A percentile compares a stretch with the other conserved stretches of the same genome.
Conservation (phyloP, 1,284 basidiomycete genomes). For the Heterobasidion parviporum region DNA sequence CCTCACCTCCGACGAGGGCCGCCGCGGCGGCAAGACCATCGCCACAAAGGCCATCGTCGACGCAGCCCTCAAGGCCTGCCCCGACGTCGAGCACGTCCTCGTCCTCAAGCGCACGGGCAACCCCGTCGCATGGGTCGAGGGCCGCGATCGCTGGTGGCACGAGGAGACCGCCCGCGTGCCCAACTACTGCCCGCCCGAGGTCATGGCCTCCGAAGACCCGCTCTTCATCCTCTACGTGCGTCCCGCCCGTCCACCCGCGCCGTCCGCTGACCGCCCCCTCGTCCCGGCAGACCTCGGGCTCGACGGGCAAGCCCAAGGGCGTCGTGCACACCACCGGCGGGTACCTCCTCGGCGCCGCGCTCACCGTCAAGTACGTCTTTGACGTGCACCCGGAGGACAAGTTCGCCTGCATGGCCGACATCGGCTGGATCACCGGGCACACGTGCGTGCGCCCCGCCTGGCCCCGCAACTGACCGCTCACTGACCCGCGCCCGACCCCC, state of each 20-base stretch:
- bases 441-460: constrained; percentile 39
- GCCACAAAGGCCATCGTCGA: constrained; percentile 97
- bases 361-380: constrained; percentile 96
- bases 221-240: constrained; percentile 95
- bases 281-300: constrained; percentile 73
- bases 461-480: background rate
- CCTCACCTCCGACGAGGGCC: constrained; percentile 94
- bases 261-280: background rate
- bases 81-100: constrained; percentile 84
- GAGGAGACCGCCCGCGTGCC: constrained; percentile 82
- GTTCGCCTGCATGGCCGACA: constrained; percentile 98
- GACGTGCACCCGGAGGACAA: constrained; percentile 89
- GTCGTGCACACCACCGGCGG: constrained; percentile 95
- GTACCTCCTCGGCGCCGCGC: constrained; percentile 82
- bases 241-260: constrained; percentile 10
- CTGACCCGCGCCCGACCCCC: too few species aligned
- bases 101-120: constrained; percentile 88
- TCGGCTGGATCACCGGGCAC: constrained; percentile 99
- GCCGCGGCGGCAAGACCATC: constrained; percentile 90
- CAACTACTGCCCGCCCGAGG: constrained; percentile 84
- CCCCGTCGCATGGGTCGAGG: constrained; percentile 75
- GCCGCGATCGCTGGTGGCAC: constrained; percentile 95
- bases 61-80: constrained; percentile 81
- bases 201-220: constrained; percentile 89
- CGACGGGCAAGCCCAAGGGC: constrained; percentile 95